phyloP scores from a whole-genome alignment of 2,329 filamentous ascomycete genomes.

The Clonostachys solani region DNA sequence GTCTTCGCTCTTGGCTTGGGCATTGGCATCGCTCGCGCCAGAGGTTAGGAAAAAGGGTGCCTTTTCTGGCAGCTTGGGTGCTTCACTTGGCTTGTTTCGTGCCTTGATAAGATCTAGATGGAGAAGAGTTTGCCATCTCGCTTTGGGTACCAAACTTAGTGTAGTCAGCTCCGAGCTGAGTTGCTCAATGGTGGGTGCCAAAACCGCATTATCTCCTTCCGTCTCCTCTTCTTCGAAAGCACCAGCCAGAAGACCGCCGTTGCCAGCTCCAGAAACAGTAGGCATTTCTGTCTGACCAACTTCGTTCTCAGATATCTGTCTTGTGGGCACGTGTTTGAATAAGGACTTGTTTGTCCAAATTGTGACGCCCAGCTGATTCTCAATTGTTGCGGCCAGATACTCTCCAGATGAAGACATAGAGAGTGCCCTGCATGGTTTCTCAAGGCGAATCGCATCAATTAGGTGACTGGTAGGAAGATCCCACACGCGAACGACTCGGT shows the following conservation, averaged over 20 bases:
- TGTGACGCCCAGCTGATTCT: slow-evolving; percentile 80
- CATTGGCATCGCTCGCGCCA: slow-evolving; percentile 31
- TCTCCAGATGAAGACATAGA: slow-evolving; percentile 89
- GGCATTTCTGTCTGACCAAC: slow-evolving; percentile 63
- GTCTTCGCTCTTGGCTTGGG: slow-evolving; percentile 24
- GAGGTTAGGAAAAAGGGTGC: slow-evolving; percentile 93
- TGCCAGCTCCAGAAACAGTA: slow-evolving; percentile 78
- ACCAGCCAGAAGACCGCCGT: slow-evolving; percentile 69
- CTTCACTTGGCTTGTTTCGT: slow-evolving; percentile 90
- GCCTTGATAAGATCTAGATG: slow-evolving; percentile 90
- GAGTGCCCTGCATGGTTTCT: slow-evolving; percentile 75
- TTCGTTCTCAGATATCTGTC: slow-evolving; percentile 76
- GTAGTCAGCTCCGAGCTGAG: slow-evolving; percentile 81
- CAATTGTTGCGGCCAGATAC: slow-evolving; percentile 85
- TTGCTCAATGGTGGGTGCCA: slow-evolving; percentile 64
- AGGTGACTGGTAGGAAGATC: slow-evolving; percentile 93
- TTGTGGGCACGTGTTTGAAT: slow-evolving; percentile 83
- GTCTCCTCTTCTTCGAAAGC: slow-evolving; percentile 60
- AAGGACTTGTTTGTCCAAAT: slow-evolving; percentile 94
- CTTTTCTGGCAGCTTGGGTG: slow-evolving; percentile 87
- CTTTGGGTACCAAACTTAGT: slow-evolving; percentile 83
- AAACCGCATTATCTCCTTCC: slow-evolving; percentile 48
- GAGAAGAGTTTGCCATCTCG: slow-evolving; percentile 89
- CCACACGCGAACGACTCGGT: slow-evolving; percentile 81
- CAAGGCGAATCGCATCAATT: slow-evolving; percentile 83